Evolutionary conservation across 2,329 filamentous ascomycete species (phyloP), one percentile per base, ranked within the genome.

Genomic region (Aureobasidium sp.): DNA sequence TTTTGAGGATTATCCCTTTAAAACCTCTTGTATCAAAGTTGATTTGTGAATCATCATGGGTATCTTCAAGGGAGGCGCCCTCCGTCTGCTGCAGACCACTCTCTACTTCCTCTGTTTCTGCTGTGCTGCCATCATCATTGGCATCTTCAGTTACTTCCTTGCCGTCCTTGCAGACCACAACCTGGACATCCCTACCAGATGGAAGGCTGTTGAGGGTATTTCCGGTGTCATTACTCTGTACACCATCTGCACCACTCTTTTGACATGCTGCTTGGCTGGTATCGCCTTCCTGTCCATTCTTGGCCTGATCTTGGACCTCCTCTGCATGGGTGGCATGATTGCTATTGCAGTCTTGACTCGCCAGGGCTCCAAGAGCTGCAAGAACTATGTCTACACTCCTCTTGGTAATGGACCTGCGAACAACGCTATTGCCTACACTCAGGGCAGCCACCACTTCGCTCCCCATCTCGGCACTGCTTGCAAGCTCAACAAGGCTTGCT

Each of bases 241-340:
- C 78, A 85, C 86, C 57, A 76, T 90, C 64, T 74, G 87, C 59
- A 88, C 85, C n/a, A 77, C 90, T 15, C 67, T 94, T 36, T 77
- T 95, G 41, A 87, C 93, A 9, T 91, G 89, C 79, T 94, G 85
- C 71, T 77, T 96, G 6, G 90, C 89, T 39, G 91, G 91, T 32
- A 82, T 88, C 64, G 79, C 82, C 5, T 79, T 93, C 73, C 87
- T 92, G 64, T 88, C 89, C 3, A 81, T 87, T 70, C 66, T 94
- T 60, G 89, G 84, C 66, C 84, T 96, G 65, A 65, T 92, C 27
- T 79, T 97, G 52, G 90, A 97, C 70, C 69, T 94, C 59, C 82
- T 82, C 69, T 96, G 96, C 74, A 77, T 85, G 59, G 90, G 83
- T 44, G 85, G 81, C 63, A 94, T 94, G 79, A 84, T 95, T 71